phyloP scores from a whole-genome alignment of 2,329 filamentous ascomycete genomes.

The Rugonectria rugulosa region DNA sequence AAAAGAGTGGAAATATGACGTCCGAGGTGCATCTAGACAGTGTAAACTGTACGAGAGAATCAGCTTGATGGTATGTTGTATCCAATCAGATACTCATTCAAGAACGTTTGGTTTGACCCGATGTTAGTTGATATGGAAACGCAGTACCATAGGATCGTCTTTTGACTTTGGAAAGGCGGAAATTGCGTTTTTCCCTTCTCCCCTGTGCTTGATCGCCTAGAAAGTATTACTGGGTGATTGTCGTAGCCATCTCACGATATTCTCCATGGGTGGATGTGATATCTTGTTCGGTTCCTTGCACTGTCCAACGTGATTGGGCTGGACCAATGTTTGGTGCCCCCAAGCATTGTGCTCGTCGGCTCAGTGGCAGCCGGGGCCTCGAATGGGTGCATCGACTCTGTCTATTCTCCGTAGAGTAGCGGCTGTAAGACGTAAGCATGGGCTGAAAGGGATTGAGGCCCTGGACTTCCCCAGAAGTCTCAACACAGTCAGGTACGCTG shows the following conservation, averaged over 20 bases:
- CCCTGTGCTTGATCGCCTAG: not conserved
- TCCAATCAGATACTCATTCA: no score
- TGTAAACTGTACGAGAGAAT: conserved; percentile 4
- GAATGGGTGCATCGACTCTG: not conserved
- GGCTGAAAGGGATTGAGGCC: not conserved
- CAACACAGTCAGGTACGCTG: no score
- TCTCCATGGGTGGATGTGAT: not conserved
- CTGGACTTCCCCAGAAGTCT: no score
- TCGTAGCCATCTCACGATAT: not conserved
- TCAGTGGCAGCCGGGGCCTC: conserved; percentile 1
- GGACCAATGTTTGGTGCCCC: conserved; percentile 20
- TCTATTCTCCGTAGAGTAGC: not conserved
- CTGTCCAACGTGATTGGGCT: conserved; percentile 19
- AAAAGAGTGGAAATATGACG: conserved; percentile 24
- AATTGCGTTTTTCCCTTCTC: not conserved
- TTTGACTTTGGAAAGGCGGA: not conserved
- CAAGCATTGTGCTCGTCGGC: conserved; percentile 23
- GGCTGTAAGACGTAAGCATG: not conserved
- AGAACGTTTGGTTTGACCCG: conserved; percentile 1
- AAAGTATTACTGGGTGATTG: not conserved
- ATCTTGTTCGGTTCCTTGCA: conserved; percentile 1
- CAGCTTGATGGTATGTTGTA: no score
- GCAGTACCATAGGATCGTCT: no score
- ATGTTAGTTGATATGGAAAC: no score
- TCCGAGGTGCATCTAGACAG: conserved; percentile 21